Conservation (phyloP, 129 eudicot genomes). For the Helichrysum umbraculigerum region DNA sequence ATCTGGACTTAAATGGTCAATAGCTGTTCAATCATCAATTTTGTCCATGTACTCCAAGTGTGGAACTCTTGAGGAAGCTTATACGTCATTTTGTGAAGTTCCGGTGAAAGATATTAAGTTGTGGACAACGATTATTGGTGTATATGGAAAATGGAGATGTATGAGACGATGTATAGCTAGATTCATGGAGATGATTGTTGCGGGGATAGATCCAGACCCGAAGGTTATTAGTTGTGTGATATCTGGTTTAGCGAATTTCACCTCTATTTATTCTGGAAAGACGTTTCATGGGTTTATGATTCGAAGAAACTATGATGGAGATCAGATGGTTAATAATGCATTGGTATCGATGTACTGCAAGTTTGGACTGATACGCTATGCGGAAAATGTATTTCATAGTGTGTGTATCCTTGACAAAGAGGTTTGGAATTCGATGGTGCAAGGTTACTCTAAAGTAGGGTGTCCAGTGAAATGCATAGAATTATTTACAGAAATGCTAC, state of each 20-base stretch:
- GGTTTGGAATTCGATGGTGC: conserved; percentile 63
- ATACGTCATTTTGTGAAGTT: conserved; percentile 51
- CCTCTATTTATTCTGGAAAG: conserved; percentile 53
- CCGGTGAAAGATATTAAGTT: conserved; percentile 58
- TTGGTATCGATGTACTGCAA: conserved; percentile 75
- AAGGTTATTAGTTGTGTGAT: conserved; percentile 67
- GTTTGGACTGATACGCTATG: conserved; percentile 47
- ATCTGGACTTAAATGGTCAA: conserved; percentile 46
- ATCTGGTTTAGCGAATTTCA: conserved; percentile 50
- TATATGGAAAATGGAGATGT: conserved; percentile 53
- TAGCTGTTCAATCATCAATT: conserved; percentile 53
- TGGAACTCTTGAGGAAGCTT: conserved; percentile 56
- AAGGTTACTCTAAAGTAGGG: conserved; percentile 56
- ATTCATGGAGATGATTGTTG: conserved; percentile 52
- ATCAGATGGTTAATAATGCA: conserved; percentile 48
- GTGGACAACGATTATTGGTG: conserved; percentile 70
- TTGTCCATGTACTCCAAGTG: conserved; percentile 79
- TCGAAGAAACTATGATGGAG: conserved; percentile 45
- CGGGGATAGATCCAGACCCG: conserved; percentile 64
- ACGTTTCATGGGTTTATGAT: conserved; percentile 66
- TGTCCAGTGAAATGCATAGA: conserved; percentile 44
- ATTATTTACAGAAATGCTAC: conserved; percentile 58
- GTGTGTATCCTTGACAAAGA: conserved; percentile 36
- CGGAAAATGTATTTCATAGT: conserved; percentile 54
- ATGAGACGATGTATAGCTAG: conserved; percentile 37